Evolutionary conservation across 495 filamentous ascomycete genomes (phyloP), one percentile per base, ranked within the genome.

Genomic region (Pseudevernia furfuracea): DNA sequence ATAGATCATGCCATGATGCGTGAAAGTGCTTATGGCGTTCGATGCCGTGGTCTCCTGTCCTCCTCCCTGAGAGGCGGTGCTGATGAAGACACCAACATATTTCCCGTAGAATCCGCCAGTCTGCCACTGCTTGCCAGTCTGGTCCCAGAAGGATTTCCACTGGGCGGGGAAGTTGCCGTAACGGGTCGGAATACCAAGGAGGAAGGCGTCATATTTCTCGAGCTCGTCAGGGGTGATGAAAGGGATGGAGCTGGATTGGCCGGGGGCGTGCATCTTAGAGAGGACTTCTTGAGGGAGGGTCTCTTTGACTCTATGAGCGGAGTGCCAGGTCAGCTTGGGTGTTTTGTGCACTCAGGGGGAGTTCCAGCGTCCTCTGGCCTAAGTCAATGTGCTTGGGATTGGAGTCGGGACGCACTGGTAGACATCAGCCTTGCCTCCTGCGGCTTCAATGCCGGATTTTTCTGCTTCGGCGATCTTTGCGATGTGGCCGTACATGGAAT

Each of bases 91-190:
- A 74, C 94, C 93, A 58, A 88, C 94, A 68, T 89, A 89, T 84
- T 97, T 99, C 77, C 90, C 91, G 80, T 84, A 88, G 82, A 83
- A 92, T 68, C 82, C 87, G 65, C 92, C 91, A 23, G 75, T 64
- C 44, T 74, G 69, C 88, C 89, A 91, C 70, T 88, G 87, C 72
- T 81, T 77, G 71, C 90, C 90, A 34, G 89, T 89, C 75, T 82
- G 80, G 80, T 95, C 90, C 87, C 87, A 92, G 83, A 92, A 95
- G 52, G 85, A 74, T 82, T 92, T 97, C 89, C 89, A 97, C 78
- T 98, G 94, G 36, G 88, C 92, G 48, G 94, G 92, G 83, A 96
- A 96, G 85, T 96, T 99, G 74, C 94, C 94, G 79, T 89, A 99
- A 63, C 94, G 87, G n/a, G 94, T 99, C 38, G 94, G 94, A 76